Evolutionary conservation across 1,284 basidiomycete genomes (phyloP).

Genomic region (Meira nashicola): DNA sequence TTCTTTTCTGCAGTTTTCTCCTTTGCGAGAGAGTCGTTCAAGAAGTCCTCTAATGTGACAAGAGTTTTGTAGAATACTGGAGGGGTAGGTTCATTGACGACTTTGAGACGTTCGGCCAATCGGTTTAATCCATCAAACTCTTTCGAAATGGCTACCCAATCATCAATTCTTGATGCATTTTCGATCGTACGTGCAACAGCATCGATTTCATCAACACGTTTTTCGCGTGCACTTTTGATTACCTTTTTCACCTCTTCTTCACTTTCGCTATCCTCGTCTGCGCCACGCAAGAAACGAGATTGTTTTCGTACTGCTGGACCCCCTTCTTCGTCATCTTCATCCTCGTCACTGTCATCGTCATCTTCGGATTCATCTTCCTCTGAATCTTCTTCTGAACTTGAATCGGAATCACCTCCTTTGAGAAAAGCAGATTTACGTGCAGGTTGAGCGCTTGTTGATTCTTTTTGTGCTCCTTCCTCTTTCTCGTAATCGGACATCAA

Average conservation of each 20-base stretch:
- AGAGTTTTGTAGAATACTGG: conserved; percentile 79
- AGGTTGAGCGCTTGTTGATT: conserved; percentile 16
- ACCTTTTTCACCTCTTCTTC: conserved; percentile 68
- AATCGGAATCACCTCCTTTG: conserved; percentile 21
- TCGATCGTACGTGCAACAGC: conserved; percentile 81
- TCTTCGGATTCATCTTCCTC: conserved; percentile 36
- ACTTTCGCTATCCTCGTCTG: conserved; percentile 59
- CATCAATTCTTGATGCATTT: conserved; percentile 83
- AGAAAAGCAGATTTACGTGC: conserved; percentile 10
- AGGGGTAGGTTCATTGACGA: conserved; percentile 76
- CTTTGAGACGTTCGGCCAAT: conserved; percentile 82
- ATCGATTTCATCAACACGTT: conserved; percentile 82
- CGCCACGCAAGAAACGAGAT: conserved; percentile 51
- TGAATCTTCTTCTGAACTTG: conserved; percentile 32
- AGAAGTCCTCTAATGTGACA: conserved; percentile 68
- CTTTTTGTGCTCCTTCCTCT: conserved; percentile 26
- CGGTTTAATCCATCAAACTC: conserved; percentile 94
- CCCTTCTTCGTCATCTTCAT: conserved; percentile 10
- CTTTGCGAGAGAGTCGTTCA: conserved; percentile 70
- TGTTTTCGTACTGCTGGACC: conserved; percentile 34
- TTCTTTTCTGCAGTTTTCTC: conserved; percentile 79
- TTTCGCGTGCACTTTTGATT: conserved; percentile 80
- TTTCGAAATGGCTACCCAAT: conserved; percentile 88
- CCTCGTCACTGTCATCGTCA: conserved; percentile 36
- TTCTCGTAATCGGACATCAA: conserved; percentile 48